Conservation (phyloP, 164 flowering plant genomes). For the Piper betle region DNA sequence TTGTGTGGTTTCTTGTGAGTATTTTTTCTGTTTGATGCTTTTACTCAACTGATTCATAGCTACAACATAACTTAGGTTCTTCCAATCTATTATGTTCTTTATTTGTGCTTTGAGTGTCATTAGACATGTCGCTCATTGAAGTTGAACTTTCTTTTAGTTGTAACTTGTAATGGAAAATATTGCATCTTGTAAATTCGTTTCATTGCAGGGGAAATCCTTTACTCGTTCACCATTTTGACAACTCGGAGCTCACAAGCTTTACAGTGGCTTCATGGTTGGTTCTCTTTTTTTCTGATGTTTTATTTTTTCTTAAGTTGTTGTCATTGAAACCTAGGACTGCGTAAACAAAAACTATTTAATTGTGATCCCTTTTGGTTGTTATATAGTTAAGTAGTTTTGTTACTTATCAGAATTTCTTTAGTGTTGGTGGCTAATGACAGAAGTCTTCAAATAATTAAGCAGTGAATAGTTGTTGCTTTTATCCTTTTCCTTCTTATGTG, state of each 20-base stretch:
- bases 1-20: no score
- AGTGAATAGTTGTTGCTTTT: no score
- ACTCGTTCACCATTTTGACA: constrained; percentile 73
- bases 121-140: background rate
- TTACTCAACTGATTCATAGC: no score
- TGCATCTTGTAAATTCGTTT: background rate
- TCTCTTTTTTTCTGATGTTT: background rate
- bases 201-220: constrained; percentile 52
- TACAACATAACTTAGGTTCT: no score
- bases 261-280: constrained; percentile 84
- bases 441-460: background rate
- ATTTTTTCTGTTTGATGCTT: no score
- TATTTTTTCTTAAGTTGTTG: background rate
- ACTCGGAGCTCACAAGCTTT: constrained; percentile 63
- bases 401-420: background rate
- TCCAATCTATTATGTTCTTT: no score
- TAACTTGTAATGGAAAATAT: no score
- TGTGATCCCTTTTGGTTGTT: background rate
- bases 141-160: background rate
- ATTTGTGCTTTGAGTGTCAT: background rate
- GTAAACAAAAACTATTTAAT: no score
- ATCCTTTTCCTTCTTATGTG: background rate
- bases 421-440: background rate
- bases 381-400: background rate
- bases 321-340: background rate